Evolutionary conservation across 2,329 filamentous ascomycete species (phyloP).

Genomic region (Didymella lethalis): DNA sequence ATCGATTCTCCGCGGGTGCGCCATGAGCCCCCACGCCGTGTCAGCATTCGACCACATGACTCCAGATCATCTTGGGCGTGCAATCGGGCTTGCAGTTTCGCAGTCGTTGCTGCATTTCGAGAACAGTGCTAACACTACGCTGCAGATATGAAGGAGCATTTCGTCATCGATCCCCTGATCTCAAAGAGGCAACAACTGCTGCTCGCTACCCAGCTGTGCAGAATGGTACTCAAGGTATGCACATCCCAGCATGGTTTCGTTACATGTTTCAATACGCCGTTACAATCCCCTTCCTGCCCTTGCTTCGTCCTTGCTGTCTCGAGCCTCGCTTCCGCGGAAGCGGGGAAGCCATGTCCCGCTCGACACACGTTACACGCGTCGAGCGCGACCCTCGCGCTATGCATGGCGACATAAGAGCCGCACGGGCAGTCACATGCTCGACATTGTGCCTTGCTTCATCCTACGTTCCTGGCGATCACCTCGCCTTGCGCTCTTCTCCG

Average conservation of each 20-base stretch:
- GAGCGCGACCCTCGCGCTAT: slow-evolving; percentile 21
- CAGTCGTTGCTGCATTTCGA: slow-evolving; percentile 8
- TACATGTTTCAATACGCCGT: slow-evolving; percentile 31
- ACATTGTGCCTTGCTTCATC: background rate
- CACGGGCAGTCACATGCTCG: slow-evolving; percentile 11
- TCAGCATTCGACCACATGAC: slow-evolving; percentile 7
- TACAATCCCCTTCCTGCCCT: slow-evolving; percentile 18
- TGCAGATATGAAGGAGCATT: slow-evolving; percentile 92
- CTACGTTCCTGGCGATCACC: slow-evolving; percentile 6
- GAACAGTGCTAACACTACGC: slow-evolving; percentile 37
- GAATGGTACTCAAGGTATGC: slow-evolving; percentile 75
- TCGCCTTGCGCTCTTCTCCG: slow-evolving; percentile 13
- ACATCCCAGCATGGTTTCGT: slow-evolving; percentile 8
- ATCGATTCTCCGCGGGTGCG: background rate
- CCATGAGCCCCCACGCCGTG: background rate
- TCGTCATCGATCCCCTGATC: slow-evolving; percentile 97
- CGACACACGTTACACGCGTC: slow-evolving; percentile 32
- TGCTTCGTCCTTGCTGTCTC: slow-evolving; percentile 22
- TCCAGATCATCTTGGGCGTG: background rate
- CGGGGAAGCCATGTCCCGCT: slow-evolving; percentile 22
- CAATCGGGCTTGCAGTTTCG: background rate
- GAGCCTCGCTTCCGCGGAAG: slow-evolving; percentile 30
- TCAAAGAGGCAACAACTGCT: slow-evolving; percentile 97
- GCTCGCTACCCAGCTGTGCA: slow-evolving; percentile 94
- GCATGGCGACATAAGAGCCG: slow-evolving; percentile 21